Conservation (phyloP, 2,329 filamentous ascomycete genomes). For the Grosmannia serpens region DNA sequence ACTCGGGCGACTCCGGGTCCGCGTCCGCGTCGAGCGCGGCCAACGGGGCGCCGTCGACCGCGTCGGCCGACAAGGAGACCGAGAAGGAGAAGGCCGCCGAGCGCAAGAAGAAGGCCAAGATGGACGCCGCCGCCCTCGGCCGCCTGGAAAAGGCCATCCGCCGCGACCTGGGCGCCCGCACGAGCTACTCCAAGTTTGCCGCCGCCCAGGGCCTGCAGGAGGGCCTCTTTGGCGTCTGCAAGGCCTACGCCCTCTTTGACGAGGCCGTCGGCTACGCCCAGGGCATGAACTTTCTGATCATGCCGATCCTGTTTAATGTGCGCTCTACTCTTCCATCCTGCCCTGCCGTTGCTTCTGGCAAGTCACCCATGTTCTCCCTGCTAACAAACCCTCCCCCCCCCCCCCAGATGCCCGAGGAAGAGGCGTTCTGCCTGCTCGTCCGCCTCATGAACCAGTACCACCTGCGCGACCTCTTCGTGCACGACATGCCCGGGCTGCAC, state of each 20-base stretch:
- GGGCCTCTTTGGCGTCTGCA: conserved; percentile 88
- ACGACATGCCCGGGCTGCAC: conserved; percentile 94
- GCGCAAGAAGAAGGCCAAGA: conserved; percentile 67
- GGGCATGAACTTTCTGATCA: conserved; percentile 96
- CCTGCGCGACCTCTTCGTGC: conserved; percentile 81
- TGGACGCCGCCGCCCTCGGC: conserved; percentile 59
- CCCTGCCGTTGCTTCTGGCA: background rate
- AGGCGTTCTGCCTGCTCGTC: conserved; percentile 88
- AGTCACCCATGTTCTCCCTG: background rate
- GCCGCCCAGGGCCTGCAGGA: conserved; percentile 86
- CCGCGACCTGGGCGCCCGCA: conserved; percentile 80
- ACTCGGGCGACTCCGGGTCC: conserved; percentile 60
- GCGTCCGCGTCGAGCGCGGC: conserved; percentile 12
- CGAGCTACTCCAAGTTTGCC: conserved; percentile 93
- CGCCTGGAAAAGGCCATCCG: conserved; percentile 89
- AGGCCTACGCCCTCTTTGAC: conserved; percentile 92
- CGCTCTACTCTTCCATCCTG: conserved; percentile 20
- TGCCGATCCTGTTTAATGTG: conserved; percentile 91
- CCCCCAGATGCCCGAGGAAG: conserved; percentile 80
- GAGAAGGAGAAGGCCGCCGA: conserved; percentile 55
- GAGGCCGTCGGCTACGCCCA: conserved; percentile 93
- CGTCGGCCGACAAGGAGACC: conserved; percentile 52
- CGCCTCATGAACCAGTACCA: conserved; percentile 95
- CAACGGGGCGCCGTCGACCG: conserved; percentile 13
- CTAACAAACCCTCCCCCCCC: background rate